Percentiles rank a stretch among this genome's conserved stretches.
Conservation (phyloP, 805 yeast genomes). For the Candida ipomoeae region DNA sequence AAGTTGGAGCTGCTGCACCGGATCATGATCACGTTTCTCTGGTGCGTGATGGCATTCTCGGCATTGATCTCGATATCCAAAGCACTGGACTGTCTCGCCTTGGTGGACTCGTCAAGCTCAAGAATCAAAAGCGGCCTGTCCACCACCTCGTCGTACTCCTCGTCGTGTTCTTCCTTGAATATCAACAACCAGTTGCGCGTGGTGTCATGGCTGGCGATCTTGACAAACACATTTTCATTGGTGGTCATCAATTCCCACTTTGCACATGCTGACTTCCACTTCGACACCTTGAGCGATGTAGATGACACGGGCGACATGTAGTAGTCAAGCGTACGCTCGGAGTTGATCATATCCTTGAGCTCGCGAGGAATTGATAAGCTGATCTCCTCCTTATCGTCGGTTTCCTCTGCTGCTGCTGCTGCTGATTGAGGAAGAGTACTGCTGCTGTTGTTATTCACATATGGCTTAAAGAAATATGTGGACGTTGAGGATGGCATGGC, state of each 20-base stretch:
- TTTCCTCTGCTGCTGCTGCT: constrained; percentile 3
- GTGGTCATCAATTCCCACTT: constrained; percentile 44
- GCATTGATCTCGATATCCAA: constrained; percentile 36
- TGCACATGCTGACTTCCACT: constrained; percentile 40
- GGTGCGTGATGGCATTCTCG: constrained; percentile 28
- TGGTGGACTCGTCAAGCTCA: constrained; percentile 25
- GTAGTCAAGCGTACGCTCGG: constrained; percentile 35
- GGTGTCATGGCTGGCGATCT: constrained; percentile 35
- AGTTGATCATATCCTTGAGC: constrained; percentile 35
- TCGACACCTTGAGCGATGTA: constrained; percentile 36
- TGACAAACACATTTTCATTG: constrained; percentile 33
- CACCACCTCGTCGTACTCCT: constrained; percentile 24
- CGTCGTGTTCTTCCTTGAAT: constrained; percentile 38
- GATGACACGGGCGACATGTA: constrained; percentile 33
- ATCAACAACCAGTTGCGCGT: constrained; percentile 35
- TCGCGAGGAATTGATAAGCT: constrained; percentile 31
- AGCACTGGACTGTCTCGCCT: constrained; percentile 33
- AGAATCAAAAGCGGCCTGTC: constrained; percentile 37
- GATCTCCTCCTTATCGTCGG: constrained; percentile 14
- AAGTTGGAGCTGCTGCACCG: constrained; percentile 31
- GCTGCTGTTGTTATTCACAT: constrained; percentile 11
- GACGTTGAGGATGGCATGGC: constrained; percentile 45
- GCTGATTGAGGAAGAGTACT: constrained; percentile 4
- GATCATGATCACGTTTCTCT: constrained; percentile 27
- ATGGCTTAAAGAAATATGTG: constrained; percentile 35